phyloP scores from a whole-genome alignment of 306 rosid species.

The Ceratonia siliqua region DNA sequence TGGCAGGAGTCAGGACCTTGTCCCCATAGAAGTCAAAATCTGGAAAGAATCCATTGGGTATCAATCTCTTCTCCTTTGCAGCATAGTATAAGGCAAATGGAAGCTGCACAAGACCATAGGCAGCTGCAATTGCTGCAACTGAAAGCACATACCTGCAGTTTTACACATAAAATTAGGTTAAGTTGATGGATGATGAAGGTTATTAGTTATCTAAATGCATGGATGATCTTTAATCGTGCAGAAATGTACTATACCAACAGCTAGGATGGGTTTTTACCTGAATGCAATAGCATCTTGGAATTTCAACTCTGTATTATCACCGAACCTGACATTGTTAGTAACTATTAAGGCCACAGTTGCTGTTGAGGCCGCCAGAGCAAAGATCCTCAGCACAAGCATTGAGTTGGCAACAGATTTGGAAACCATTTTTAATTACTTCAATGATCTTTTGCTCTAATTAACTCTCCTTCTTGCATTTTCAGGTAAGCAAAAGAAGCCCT shows the following conservation, averaged over 20 bases:
- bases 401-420: conserved; percentile 33
- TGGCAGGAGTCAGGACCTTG: conserved; percentile 41
- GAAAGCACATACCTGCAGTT: conserved; percentile 45
- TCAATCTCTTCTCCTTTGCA: conserved; percentile 38
- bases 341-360: conserved; percentile 31
- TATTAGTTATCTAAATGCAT: too few relatives aligned
- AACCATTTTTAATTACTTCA: conserved; percentile 26
- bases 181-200: too few relatives aligned
- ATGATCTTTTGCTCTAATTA: neutral
- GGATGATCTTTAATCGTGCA: too few relatives aligned
- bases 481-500: neutral
- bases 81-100: conserved; percentile 46
- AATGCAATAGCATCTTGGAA: conserved; percentile 39
- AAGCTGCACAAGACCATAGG: conserved; percentile 49
- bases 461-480: neutral
- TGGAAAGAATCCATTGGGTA: conserved; percentile 39
- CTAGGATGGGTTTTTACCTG: conserved; percentile 27
- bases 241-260: neutral
- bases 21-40: conserved; percentile 63
- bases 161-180: neutral
- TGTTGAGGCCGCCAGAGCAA: conserved; percentile 42
- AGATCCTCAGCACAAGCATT: conserved; percentile 47
- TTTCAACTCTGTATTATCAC: conserved; percentile 12
- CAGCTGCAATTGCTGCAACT: conserved; percentile 41
- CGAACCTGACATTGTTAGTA: conserved; percentile 27